Base-by-base conservation (phyloP, 176 grass and related monocot genomes). In the Leersia perrieri region DNA sequence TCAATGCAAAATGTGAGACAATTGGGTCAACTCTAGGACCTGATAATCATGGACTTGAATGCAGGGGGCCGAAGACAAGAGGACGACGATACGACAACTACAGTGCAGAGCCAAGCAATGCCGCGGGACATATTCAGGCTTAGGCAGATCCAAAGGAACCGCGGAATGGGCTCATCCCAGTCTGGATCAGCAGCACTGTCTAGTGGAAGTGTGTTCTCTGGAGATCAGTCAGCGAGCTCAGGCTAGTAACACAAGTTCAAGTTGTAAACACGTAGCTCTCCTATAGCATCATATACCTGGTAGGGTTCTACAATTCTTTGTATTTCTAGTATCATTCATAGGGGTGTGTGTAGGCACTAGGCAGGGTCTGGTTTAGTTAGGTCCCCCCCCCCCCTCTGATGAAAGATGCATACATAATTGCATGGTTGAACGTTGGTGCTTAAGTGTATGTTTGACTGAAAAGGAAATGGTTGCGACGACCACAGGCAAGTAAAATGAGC, bases 111-210 rank as follows among this genome's bases (percentile, higher is more conserved):
- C 67, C 90, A 82, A 57, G 84, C 88, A 18, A 69, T 88, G 41
- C 95, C 92, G 9, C 82, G 73, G 51, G 95, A 98, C 18, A 85
- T 98, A 68, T 98, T 98, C 82, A 95, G 88, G 85, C 88, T 98
- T 44, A 73, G 95, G 63, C 95, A 98, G 70, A 95, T 98, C 39
- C 95, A 93, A 39, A 93, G 85, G 84, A 88, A 71, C 30, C 83
- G 92, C 11, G 92, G 84, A 0, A 41, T 72, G 7, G 85, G 84
- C 9, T 63, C 84, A 70, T 84, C 90, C 2, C 95, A 91, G 74
- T 91, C 95, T 26, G 92, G 90, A n/a, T 95, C 95, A 25, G 84
- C 88, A 29, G 95, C 90, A 16, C 89, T 84, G 65, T 89, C 95
- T 35, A 93, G 90, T 72, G 95, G 95, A 58, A 98, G 92, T 25